Conservation (phyloP, 2,329 filamentous ascomycete genomes). For the Aureobasidium sp. region DNA sequence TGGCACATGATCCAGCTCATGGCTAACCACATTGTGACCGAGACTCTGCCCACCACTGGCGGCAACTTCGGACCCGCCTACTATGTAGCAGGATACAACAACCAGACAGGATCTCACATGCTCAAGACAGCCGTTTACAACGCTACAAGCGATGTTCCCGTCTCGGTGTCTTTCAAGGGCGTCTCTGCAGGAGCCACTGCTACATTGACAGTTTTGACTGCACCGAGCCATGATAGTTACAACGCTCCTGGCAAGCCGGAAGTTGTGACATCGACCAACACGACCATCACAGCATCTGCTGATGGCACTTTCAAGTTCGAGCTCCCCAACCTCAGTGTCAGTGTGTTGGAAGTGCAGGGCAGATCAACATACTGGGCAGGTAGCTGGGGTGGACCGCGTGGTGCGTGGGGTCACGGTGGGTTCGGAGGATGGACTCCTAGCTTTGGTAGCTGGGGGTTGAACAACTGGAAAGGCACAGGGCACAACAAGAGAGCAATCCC, state of each 20-base stretch:
- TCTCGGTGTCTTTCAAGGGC: conserved; percentile 30
- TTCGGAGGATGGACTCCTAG: conserved; percentile 1
- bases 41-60: conserved; percentile 34
- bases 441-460: background rate
- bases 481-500: background rate
- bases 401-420: background rate
- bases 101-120: conserved; percentile 27
- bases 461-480: background rate
- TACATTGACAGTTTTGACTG: conserved; percentile 36
- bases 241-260: conserved; percentile 33
- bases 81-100: conserved; percentile 36
- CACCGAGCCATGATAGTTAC: conserved; percentile 22
- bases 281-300: conserved; percentile 35
- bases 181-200: conserved; percentile 26
- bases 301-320: conserved; percentile 46
- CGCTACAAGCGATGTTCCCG: conserved; percentile 33
- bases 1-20: conserved; percentile 30
- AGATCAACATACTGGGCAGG: conserved; percentile 10
- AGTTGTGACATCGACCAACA: conserved; percentile 40
- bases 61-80: conserved; percentile 32
- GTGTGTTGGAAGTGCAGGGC: conserved; percentile 41
- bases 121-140: conserved; percentile 43
- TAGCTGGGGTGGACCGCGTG: background rate
- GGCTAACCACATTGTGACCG: conserved; percentile 30
- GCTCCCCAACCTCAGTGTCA: conserved; percentile 50